These are phyloP conservation scores for Tylopilus vinaceipallidus DNA, from an alignment of 768 basidiomycete genomes.

Conservation along the genomic window DNA sequence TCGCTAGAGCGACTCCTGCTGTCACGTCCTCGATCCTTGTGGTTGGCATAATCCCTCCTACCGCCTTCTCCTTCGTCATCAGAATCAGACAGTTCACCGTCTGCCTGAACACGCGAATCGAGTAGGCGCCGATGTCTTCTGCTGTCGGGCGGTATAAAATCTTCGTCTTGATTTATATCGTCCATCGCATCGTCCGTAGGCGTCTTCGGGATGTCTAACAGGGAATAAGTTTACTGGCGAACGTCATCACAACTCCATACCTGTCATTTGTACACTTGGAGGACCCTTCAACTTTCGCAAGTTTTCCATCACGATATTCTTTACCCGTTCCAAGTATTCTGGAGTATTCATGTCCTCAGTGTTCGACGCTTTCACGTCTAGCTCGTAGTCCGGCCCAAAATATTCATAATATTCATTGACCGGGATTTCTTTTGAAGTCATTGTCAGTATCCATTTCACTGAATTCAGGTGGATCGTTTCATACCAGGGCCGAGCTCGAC, in stretches of 20 bases:
- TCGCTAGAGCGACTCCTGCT: conserved; percentile 43
- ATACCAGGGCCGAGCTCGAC: conserved; percentile 85
- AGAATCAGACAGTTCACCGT: conserved; percentile 92
- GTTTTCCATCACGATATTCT: conserved; percentile 89
- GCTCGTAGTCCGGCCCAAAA: conserved; percentile 95
- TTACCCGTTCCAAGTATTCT: conserved; percentile 91
- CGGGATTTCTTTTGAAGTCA: conserved; percentile 74
- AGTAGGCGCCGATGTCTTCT: conserved; percentile 74
- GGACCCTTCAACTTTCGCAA: conserved; percentile 82
- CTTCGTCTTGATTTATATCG: conserved; percentile 79
- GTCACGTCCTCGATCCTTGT: conserved; percentile 49
- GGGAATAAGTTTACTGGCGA: not conserved
- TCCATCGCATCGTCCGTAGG: conserved; percentile 86
- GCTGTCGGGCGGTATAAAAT: conserved; percentile 72
- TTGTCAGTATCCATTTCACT: conserved; percentile 1
- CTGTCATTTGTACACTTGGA: conserved; percentile 89
- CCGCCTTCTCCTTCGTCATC: conserved; percentile 96
- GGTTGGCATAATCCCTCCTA: conserved; percentile 63
- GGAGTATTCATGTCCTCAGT: conserved; percentile 93
- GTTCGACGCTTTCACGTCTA: conserved; percentile 93
- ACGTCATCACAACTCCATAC: conserved; percentile 40
- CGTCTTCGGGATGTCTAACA: conserved; percentile 75
- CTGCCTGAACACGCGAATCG: conserved; percentile 78
- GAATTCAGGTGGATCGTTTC: conserved; percentile 5
- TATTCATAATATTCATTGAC: conserved; percentile 99